These are phyloP conservation scores for Wickerhamiella pararugosa DNA, from an alignment of 1,139 yeast genomes.

Conservation along the genomic window DNA sequence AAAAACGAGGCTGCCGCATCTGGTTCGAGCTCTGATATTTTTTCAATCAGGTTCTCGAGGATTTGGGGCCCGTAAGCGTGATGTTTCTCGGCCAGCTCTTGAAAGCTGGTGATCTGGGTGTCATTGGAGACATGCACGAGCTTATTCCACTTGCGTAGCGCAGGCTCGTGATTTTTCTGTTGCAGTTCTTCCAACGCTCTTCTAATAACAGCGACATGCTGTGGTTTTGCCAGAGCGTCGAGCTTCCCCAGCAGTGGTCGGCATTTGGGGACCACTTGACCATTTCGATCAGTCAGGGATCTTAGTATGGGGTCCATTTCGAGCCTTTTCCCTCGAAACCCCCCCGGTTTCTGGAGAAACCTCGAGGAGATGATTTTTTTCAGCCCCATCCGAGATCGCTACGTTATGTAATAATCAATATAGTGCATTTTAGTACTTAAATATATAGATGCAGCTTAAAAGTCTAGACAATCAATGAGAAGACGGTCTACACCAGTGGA, in stretches of 20 bases:
- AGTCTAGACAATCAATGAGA: too few species aligned
- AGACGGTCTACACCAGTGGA: conserved; percentile 1
- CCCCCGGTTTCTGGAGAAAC: neutral
- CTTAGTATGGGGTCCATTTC: neutral
- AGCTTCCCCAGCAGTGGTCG: conserved; percentile 1
- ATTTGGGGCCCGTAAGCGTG: neutral
- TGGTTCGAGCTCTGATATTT: neutral
- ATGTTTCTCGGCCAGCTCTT: conserved; percentile 1
- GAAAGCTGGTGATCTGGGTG: neutral
- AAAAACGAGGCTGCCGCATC: neutral
- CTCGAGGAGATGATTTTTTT: neutral
- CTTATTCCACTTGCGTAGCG: neutral
- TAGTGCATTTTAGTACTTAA: too few species aligned
- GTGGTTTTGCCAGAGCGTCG: neutral
- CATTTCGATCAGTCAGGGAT: neutral
- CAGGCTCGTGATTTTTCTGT: neutral
- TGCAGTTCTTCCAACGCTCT: neutral
- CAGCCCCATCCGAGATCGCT: neutral
- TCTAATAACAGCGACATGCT: neutral
- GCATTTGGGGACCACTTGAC: conserved; percentile 1
- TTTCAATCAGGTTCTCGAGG: neutral
- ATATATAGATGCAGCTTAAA: too few species aligned
- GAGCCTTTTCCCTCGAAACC: neutral
- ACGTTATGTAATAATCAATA: too few species aligned
- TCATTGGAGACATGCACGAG: neutral